Conservation (phyloP, 192 early-diverging fungal genomes). For the Dissophora ornata region DNA sequence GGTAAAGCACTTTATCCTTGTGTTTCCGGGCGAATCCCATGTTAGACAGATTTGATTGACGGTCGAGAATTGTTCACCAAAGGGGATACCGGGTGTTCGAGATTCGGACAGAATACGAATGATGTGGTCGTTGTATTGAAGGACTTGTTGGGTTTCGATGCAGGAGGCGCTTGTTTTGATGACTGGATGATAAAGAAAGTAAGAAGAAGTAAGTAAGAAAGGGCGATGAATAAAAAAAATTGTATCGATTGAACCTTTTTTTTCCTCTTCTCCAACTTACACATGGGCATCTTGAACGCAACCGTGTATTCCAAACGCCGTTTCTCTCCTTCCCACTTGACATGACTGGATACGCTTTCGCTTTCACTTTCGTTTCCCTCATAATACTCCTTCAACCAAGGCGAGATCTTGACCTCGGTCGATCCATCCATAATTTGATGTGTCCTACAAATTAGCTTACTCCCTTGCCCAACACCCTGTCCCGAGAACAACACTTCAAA, state of each 20-base stretch:
- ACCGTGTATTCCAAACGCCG: conserved; percentile 32
- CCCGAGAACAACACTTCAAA: conserved; percentile 34
- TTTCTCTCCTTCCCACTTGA: conserved; percentile 2
- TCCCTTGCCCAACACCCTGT: conserved; percentile 3
- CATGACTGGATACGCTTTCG: neutral
- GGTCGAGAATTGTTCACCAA: conserved; percentile 28
- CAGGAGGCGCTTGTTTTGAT: conserved; percentile 23
- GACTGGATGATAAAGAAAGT: conserved; percentile 3
- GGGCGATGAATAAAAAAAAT: neutral
- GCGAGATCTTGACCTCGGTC: conserved; percentile 1
- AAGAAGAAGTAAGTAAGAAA: neutral
- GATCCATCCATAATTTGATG: conserved; percentile 7
- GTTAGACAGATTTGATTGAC: conserved; percentile 33
- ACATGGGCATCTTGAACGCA: conserved; percentile 32
- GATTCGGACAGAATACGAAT: conserved; percentile 29
- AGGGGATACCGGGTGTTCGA: conserved; percentile 18
- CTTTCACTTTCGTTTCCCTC: too few species aligned
- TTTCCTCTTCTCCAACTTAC: too few species aligned
- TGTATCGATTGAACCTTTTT: too few species aligned
- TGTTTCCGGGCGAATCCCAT: conserved; percentile 26
- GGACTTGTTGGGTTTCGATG: conserved; percentile 19
- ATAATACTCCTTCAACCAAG: conserved; percentile 9
- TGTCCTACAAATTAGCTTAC: conserved; percentile 5
- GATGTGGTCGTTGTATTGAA: conserved; percentile 2
- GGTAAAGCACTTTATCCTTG: conserved; percentile 31